Conservation (phyloP, 192 early-diverging fungal species). For the Pilaira anomala region DNA sequence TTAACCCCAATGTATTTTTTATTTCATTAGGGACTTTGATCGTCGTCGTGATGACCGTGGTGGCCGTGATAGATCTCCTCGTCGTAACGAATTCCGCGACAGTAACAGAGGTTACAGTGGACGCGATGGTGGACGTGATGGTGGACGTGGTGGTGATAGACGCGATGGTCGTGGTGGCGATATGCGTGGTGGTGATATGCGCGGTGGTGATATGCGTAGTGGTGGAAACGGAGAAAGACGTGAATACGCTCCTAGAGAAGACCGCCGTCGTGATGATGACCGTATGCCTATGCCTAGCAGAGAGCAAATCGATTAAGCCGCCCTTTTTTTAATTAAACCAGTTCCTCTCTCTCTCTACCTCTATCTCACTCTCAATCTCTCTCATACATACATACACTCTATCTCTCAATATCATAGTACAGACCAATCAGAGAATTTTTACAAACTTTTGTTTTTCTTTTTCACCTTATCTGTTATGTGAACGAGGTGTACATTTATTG, state of each 20-base stretch:
- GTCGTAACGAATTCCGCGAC: slow-evolving; percentile 7
- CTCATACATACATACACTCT: too few relatives aligned
- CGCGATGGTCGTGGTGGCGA: background rate
- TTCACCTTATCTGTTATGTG: too few relatives aligned
- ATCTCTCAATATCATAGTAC: too few relatives aligned
- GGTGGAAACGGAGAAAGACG: slow-evolving; percentile 4
- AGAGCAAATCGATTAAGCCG: too few relatives aligned
- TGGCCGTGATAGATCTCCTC: slow-evolving; percentile 4
- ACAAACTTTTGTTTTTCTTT: too few relatives aligned
- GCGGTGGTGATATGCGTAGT: background rate
- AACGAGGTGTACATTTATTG: too few relatives aligned
- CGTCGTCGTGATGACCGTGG: slow-evolving; percentile 13
- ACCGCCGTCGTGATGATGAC: too few relatives aligned
- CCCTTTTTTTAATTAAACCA: too few relatives aligned
- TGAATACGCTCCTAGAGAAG: background rate
- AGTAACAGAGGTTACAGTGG: background rate
- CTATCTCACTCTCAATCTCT: too few relatives aligned
- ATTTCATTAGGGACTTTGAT: slow-evolving; percentile 9
- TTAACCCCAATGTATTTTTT: background rate
- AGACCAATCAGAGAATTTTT: too few relatives aligned
- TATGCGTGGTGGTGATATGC: background rate
- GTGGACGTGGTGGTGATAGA: slow-evolving; percentile 1
- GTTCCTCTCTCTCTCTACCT: too few relatives aligned
- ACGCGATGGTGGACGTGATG: background rate
- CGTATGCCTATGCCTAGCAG: too few relatives aligned